phyloP scores from a whole-genome alignment of 495 filamentous ascomycete genomes.

The Aspergillus wentii region DNA sequence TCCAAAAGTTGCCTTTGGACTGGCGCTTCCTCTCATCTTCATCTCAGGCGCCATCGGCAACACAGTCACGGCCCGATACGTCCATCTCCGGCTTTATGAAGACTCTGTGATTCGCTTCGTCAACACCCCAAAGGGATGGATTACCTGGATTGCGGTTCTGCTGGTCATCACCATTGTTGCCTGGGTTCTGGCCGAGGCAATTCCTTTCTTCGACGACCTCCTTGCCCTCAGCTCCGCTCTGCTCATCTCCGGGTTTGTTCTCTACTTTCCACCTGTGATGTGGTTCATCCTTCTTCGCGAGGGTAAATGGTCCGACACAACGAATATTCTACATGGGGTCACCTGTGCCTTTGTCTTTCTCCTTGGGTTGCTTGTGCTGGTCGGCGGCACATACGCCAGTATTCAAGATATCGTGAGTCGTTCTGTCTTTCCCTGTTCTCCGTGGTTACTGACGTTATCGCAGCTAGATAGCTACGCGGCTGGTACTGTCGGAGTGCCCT shows the following conservation, averaged over 20 bases:
- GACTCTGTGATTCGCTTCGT: slow-evolving; percentile 52
- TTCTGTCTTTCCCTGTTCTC: too few relatives aligned
- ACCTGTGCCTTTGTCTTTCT: slow-evolving; percentile 14
- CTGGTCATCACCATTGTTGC: slow-evolving; percentile 50
- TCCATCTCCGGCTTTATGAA: slow-evolving; percentile 53
- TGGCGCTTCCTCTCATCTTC: slow-evolving; percentile 70
- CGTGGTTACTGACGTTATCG: too few relatives aligned
- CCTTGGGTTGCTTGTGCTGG: slow-evolving; percentile 41
- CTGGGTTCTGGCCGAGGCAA: slow-evolving; percentile 61
- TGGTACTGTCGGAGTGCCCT: too few relatives aligned
- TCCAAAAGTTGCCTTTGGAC: slow-evolving; percentile 64
- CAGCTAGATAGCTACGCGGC: too few relatives aligned
- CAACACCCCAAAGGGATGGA: slow-evolving; percentile 52
- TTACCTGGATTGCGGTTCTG: slow-evolving; percentile 52
- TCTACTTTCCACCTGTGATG: slow-evolving; percentile 59
- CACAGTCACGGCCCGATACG: slow-evolving; percentile 51
- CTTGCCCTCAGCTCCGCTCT: slow-evolving; percentile 54
- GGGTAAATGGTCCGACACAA: slow-evolving; percentile 32
- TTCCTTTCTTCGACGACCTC: slow-evolving; percentile 63
- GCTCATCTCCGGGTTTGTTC: slow-evolving; percentile 62
- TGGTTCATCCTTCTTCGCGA: slow-evolving; percentile 54
- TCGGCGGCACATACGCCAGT: slow-evolving; percentile 51
- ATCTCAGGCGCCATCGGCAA: slow-evolving; percentile 60
- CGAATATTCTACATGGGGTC: slow-evolving; percentile 18
- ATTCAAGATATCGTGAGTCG: slow-evolving; percentile 55